Conservation (phyloP, 495 filamentous ascomycete genomes). For the Aspergillus mulundensis region DNA sequence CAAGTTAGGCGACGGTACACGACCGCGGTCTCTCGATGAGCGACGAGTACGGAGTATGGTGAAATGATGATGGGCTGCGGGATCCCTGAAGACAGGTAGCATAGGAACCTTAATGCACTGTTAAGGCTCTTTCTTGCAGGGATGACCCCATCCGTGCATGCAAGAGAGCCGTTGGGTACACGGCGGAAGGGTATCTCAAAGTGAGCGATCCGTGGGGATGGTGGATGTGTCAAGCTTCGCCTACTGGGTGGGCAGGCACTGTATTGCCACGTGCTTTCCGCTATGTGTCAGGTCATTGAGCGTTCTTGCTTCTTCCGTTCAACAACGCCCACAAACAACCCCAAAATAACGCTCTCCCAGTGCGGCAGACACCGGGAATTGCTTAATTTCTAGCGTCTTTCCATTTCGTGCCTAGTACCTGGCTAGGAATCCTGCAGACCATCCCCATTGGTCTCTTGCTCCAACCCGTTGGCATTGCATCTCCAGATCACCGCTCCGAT, state of each 20-base stretch:
- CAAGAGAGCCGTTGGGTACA: not conserved
- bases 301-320: not conserved
- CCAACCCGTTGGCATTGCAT: not conserved
- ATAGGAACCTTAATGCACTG: too few species aligned
- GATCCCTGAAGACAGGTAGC: too few species aligned
- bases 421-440: not conserved
- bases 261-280: not conserved
- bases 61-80: too few species aligned
- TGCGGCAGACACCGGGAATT: not conserved
- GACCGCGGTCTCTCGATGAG: too few species aligned
- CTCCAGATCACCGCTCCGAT: not conserved
- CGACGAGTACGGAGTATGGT: too few species aligned
- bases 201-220: too few species aligned
- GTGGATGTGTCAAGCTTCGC: too few species aligned
- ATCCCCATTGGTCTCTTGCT: not conserved
- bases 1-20: too few species aligned
- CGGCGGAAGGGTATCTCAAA: not conserved
- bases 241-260: too few species aligned
- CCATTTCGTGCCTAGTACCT: conserved; percentile 1
- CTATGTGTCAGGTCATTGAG: not conserved
- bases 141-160: not conserved
- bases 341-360: not conserved
- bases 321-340: not conserved
- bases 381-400: not conserved
- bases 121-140: too few species aligned